Conservation (phyloP, 2,329 filamentous ascomycete genomes). For the Aschersonia sp. region DNA sequence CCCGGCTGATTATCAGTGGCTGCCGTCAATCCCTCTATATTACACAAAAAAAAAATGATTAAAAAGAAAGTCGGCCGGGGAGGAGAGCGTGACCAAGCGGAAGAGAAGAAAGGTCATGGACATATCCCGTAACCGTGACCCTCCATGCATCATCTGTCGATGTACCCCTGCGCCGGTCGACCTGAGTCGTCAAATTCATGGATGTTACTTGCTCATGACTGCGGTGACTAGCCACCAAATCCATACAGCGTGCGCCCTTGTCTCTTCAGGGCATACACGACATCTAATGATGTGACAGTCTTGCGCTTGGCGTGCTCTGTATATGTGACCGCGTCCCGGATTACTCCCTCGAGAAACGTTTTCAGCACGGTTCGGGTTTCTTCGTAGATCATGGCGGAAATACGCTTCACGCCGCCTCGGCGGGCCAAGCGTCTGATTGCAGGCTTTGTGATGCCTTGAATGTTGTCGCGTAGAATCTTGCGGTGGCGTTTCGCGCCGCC, state of each 20-base stretch:
- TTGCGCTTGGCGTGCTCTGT: conserved; percentile 71
- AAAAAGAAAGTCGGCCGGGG: no score
- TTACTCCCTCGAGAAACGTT: conserved; percentile 64
- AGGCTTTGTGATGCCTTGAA: conserved; percentile 97
- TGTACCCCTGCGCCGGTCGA: no score
- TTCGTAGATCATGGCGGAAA: conserved; percentile 84
- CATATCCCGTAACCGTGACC: no score
- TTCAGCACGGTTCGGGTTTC: conserved; percentile 65
- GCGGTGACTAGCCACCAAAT: conserved; percentile 60
- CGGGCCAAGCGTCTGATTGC: conserved; percentile 95
- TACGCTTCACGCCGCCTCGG: conserved; percentile 99
- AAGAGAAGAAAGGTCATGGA: no score
- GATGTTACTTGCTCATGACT: background rate
- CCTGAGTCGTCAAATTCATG: background rate
- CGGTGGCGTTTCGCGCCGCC: conserved; percentile 96
- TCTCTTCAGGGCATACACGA: conserved; percentile 54
- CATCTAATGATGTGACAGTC: conserved; percentile 58
- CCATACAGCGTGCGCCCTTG: conserved; percentile 69
- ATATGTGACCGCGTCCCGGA: conserved; percentile 64
- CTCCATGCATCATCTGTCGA: no score
- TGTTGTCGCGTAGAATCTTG: conserved; percentile 99
- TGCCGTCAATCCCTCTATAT: no score
- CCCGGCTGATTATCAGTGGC: no score
- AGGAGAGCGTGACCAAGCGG: no score
- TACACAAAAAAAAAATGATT: no score